Evolutionary conservation across 495 filamentous ascomycete species (phyloP), one percentile per base, ranked within the genome.

Genomic region (Aspergillus panamensis): DNA sequence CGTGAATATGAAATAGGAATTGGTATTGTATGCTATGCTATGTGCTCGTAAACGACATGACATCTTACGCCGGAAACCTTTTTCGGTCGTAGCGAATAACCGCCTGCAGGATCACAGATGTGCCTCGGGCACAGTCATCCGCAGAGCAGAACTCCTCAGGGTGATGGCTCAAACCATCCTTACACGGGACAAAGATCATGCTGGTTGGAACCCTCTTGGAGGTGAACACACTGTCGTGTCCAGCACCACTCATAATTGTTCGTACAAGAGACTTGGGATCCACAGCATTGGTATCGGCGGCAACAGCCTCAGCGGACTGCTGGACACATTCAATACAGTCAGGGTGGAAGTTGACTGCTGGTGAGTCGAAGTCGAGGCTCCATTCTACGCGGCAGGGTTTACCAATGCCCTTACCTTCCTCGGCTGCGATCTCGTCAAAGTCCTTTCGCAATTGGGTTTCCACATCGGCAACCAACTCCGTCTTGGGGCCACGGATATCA

Each of bases 181-280:
- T 78, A 57, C 81, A 84, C 9, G 84, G 84, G 35, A 87, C 82
- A 61, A 88, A 87, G 48, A 87, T 83, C 85, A 88, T 87, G 51
- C 79, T 82, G 6, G 83, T 83, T 29, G 84, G 84, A 43, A 79
- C 80, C 25, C 76, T 67, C 69, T 82, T 82, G 16, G 79, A 84
- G 25, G 83, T 79, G 60, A 83, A 84, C 12, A 84, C 83, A 60
- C 73, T 79, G 59, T 91, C 88, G 66, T 91, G 88, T 1, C 80
- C 80, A 42, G 81, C 81, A 51, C 80, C 80, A 55, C 77, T 81
- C 64, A 77, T 82, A 53, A 84, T 82, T 14, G 71, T 68, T 21
- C 78, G 70, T 6, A 77, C 72, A 6, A 82, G 65, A 8, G 64
- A 63, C 29, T 71, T 76, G 3, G 70, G 66, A 20, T 75, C 71